Conservation (phyloP, 495 filamentous ascomycete species). For the Tuber brumale region DNA sequence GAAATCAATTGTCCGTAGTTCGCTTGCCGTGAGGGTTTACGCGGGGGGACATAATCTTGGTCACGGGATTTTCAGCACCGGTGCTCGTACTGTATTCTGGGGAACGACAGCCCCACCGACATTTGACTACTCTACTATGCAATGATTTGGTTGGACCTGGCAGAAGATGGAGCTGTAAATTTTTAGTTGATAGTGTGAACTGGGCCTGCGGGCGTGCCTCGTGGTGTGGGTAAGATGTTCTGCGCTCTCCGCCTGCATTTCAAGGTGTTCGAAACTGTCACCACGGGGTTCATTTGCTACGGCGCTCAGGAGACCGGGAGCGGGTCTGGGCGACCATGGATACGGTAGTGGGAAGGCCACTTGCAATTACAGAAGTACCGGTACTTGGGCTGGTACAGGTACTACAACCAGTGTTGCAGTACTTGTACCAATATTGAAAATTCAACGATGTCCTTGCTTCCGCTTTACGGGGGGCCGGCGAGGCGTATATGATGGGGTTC, state of each 20-base stretch:
- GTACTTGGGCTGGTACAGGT: not conserved
- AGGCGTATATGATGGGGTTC: not conserved
- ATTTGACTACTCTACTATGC: not conserved
- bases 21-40: not conserved
- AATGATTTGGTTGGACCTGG: not conserved
- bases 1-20: not conserved
- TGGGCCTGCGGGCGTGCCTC: not conserved
- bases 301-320: not conserved
- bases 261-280: not conserved
- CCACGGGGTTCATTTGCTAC: not conserved
- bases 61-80: not conserved
- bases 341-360: no score
- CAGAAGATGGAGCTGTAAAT: not conserved
- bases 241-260: not conserved
- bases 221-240: not conserved
- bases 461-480: not conserved
- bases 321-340: no score
- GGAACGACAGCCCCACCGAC: not conserved
- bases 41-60: not conserved
- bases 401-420: not conserved
- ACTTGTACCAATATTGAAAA: not conserved
- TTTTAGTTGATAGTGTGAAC: not conserved
- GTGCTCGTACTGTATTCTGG: not conserved
- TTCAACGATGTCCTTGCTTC: not conserved
- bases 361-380: not conserved